These are phyloP conservation scores for Xylariomycetidae sp. DNA, from an alignment of 2,329 filamentous ascomycete species.

Conservation along the genomic window DNA sequence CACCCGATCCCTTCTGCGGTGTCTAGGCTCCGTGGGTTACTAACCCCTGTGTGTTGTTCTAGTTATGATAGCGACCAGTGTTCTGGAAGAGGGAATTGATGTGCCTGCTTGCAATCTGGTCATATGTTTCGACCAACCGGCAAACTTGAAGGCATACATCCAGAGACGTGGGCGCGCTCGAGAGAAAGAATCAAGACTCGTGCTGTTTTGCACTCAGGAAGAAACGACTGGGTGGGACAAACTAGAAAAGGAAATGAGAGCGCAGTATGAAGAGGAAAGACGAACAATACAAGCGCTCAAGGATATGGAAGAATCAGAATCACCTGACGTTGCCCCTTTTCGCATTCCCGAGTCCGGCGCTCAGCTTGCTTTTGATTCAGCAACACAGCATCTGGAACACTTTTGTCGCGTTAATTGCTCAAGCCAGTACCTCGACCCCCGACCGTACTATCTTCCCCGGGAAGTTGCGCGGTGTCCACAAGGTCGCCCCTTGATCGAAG, in stretches of 20 bases:
- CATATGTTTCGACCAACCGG: constrained; percentile 49
- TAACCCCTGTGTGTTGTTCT: too few species aligned
- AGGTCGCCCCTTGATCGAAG: constrained; percentile 34
- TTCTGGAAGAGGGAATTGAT: constrained; percentile 65
- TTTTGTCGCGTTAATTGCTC: constrained; percentile 65
- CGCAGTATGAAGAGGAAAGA: constrained; percentile 61
- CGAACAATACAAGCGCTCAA: constrained; percentile 43
- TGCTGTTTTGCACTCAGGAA: constrained; percentile 36
- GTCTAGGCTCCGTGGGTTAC: too few species aligned
- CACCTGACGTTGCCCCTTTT: constrained; percentile 28
- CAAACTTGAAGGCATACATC: constrained; percentile 52
- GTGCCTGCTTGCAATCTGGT: constrained; percentile 60
- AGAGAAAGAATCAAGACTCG: constrained; percentile 45
- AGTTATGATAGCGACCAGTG: constrained; percentile 59
- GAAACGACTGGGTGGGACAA: constrained; percentile 63
- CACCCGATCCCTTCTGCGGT: too few species aligned
- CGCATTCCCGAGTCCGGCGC: constrained; percentile 48
- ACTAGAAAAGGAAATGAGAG: constrained; percentile 70
- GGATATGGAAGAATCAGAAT: constrained; percentile 41
- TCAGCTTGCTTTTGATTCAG: constrained; percentile 66
- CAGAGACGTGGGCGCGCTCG: constrained; percentile 52
- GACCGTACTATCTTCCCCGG: constrained; percentile 63
- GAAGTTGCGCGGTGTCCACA: constrained; percentile 21
- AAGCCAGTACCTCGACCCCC: constrained; percentile 56
- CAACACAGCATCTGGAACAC: constrained; percentile 72